phyloP scores from a whole-genome alignment of 352 stramenopile genomes.

The Thalassiosira mediterranea region DNA sequence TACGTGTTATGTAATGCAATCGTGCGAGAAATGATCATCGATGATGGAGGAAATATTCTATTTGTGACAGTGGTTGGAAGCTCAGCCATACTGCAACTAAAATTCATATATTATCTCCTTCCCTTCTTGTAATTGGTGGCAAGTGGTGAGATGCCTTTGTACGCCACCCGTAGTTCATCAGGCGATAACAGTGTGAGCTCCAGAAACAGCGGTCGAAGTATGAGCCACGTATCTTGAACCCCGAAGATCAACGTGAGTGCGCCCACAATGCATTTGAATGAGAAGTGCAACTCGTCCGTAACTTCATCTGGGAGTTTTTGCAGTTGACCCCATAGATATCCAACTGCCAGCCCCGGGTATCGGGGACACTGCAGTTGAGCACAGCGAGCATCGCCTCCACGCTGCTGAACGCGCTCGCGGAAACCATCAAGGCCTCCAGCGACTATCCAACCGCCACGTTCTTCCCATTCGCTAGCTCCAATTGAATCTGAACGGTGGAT shows the following conservation, averaged over 20 bases:
- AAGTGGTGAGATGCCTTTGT: slow-evolving; percentile 22
- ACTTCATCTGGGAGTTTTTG: slow-evolving; percentile 44
- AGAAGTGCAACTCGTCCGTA: slow-evolving; percentile 61
- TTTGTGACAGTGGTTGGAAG: too few species aligned
- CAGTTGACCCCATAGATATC: slow-evolving; percentile 50
- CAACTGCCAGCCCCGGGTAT: slow-evolving; percentile 59
- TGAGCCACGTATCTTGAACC: slow-evolving; percentile 44
- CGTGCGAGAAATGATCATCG: too few species aligned
- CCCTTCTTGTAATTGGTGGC: neutral
- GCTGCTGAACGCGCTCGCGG: slow-evolving; percentile 5
- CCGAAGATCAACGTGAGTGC: slow-evolving; percentile 57
- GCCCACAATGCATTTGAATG: slow-evolving; percentile 62
- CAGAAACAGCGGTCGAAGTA: slow-evolving; percentile 56
- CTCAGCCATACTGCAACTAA: too few species aligned
- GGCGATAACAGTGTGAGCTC: slow-evolving; percentile 61
- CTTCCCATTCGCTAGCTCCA: slow-evolving; percentile 36
- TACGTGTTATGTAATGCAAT: too few species aligned
- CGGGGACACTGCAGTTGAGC: slow-evolving; percentile 41
- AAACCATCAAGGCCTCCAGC: slow-evolving; percentile 48
- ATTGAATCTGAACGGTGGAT: slow-evolving; percentile 36
- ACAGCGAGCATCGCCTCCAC: neutral
- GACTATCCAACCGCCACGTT: slow-evolving; percentile 40
- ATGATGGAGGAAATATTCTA: too few species aligned
- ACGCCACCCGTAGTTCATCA: slow-evolving; percentile 50
- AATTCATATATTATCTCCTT: neutral